Evolutionary conservation across 371 early-diverging fungal species (phyloP), one percentile per base, ranked within the genome.

Genomic region (Mortierella sp.): DNA sequence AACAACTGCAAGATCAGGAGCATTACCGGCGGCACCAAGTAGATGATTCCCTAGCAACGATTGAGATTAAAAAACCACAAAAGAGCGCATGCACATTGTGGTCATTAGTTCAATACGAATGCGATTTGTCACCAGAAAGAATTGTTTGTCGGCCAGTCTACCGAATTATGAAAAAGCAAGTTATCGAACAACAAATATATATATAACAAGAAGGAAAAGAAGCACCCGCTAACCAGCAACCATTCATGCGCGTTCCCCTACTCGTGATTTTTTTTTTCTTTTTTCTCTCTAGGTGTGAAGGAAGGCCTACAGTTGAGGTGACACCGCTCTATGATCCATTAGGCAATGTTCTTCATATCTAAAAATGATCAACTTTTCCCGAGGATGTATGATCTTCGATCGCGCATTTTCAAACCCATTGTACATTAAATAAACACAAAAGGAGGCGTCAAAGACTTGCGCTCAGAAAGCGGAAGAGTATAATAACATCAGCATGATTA

Each of bases 91-190:
- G 81, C 40, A 71, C 71, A 19, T 65, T 80, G n/a, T 80, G 65
- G 68, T 80, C 75, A 17, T 23, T 80, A n/a, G 71, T 80, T 3
- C 81, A 80, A 26, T 80, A 80, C 49, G 81, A 80, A 45, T 80
- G 81, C 29, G 67, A 70, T 66, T 70, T 79, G 28, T 63, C 70
- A 0, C 70, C 74, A 26, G n/a, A 61, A n/a, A 45, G 63, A 45
- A 61, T 86, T 61, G 59, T 85, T 79, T 61, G 75, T 54, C 61
- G 61, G n/a, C 66, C 79, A 13, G 6, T 80, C 45, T 82, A 83
- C 51, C 66, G 80, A 13, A 67, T 86, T 53, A 28, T 72, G 40
- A 68, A 70, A 31, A 74, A 61, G 74, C 56, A 68, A 51, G 60
- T 29, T 15, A 28, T 9, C 7, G 34, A 40, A 2, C 0, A 9